A percentile compares a stretch with the other conserved stretches of the same genome.
Evolutionary conservation across 441 rosid genomes (phyloP).

Genomic region (Mallotus repandus): DNA sequence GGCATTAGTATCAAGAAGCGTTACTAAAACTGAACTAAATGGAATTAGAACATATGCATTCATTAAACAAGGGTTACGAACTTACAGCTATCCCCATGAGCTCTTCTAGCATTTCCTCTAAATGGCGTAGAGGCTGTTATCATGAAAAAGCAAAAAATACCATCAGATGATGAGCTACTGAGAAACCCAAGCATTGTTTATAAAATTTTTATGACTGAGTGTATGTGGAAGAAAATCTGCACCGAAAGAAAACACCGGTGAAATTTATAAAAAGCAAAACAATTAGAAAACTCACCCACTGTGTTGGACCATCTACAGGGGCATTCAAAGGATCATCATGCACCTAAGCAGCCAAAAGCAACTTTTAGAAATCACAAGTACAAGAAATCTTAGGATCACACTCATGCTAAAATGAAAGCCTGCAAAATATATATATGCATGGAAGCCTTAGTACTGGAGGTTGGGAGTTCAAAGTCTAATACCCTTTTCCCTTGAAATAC

Average conservation of each 20-base stretch:
- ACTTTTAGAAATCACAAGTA: slow-evolving; percentile 6
- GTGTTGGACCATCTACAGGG: slow-evolving; percentile 97
- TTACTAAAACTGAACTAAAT: neutral
- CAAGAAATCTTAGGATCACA: neutral
- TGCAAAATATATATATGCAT: too few species aligned
- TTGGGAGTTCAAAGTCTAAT: neutral
- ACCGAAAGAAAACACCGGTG: neutral
- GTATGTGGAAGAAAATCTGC: neutral
- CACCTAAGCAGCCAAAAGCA: slow-evolving; percentile 54
- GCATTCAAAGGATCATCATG: slow-evolving; percentile 93
- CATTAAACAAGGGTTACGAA: slow-evolving; percentile 9
- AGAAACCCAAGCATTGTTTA: neutral
- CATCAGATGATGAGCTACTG: slow-evolving; percentile 6
- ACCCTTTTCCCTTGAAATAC: too few species aligned
- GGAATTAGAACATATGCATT: neutral
- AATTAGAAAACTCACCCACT: slow-evolving; percentile 68
- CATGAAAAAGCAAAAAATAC: slow-evolving; percentile 24
- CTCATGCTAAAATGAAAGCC: neutral
- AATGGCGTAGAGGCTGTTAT: slow-evolving; percentile 75
- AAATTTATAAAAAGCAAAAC: neutral
- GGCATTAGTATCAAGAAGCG: neutral
- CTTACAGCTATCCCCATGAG: slow-evolving; percentile 91
- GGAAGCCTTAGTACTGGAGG: neutral
- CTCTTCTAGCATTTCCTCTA: slow-evolving; percentile 90
- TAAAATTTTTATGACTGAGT: neutral